Percentiles rank a stretch among this genome's conserved stretches.
phyloP scores from a whole-genome alignment of 208 protist species.

The Leptomonas pyrrhocoris region DNA sequence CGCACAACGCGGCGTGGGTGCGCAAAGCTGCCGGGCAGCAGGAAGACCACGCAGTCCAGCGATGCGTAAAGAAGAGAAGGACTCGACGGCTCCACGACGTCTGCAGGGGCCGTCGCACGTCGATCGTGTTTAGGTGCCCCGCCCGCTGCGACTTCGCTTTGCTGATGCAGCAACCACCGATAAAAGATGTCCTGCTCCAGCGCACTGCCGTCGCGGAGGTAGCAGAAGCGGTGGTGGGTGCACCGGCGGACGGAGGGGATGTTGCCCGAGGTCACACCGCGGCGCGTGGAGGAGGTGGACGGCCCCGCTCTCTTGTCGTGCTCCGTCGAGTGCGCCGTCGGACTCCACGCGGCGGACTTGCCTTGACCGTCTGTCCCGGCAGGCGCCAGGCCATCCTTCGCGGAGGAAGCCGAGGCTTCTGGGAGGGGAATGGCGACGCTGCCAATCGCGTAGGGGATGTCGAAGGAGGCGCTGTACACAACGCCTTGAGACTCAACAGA shows the following conservation, averaged over 20 bases:
- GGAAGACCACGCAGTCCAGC: constrained; percentile 72
- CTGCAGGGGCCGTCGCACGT: background rate
- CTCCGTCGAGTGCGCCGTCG: background rate
- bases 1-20: constrained; percentile 58
- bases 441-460: constrained; percentile 68
- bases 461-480: constrained; percentile 57
- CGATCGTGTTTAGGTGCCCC: too few relatives aligned
- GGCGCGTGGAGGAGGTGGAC: background rate
- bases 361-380: background rate
- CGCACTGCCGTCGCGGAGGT: constrained; percentile 68
- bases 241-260: constrained; percentile 48
- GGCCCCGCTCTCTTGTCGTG: background rate
- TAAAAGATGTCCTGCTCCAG: constrained; percentile 69
- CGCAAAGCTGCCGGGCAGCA: constrained; percentile 76
- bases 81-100: constrained; percentile 3
- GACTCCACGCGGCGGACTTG: background rate
- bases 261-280: constrained; percentile 28
- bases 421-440: constrained; percentile 49
- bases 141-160: background rate
- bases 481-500: constrained; percentile 33
- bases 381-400: background rate
- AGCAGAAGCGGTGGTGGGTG: constrained; percentile 80
- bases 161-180: constrained; percentile 48
- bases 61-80: constrained; percentile 76
- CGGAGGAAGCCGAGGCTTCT: constrained; percentile 3